A percentile compares a stretch with the other conserved stretches of the same genome.
Evolutionary conservation across 1,139 yeast genomes (phyloP).

Genomic region (Suhomyces maxii): DNA sequence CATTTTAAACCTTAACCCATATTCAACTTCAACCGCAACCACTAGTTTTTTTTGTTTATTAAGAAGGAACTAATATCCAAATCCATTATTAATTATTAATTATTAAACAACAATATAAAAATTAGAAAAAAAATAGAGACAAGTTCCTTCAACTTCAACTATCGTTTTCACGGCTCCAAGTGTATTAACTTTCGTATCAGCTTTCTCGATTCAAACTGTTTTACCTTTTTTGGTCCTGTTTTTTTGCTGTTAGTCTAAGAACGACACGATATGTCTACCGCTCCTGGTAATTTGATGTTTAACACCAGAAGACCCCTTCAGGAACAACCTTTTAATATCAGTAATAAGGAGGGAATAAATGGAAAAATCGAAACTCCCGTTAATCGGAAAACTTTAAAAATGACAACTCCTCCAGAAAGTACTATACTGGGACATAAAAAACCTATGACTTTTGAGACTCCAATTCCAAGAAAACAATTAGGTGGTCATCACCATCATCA

Average conservation of each 20-base stretch:
- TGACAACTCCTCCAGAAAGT: constrained; percentile 41
- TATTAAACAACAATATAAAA: too few species aligned
- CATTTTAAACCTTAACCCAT: not conserved
- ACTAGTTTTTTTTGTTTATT: too few species aligned
- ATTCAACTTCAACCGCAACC: too few species aligned
- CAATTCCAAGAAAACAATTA: constrained; percentile 12
- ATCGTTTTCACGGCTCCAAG: not conserved
- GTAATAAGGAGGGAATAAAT: constrained; percentile 5
- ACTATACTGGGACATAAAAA: constrained; percentile 10
- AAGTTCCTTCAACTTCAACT: too few species aligned
- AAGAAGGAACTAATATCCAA: too few species aligned
- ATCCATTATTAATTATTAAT: too few species aligned
- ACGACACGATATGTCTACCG: constrained; percentile 9
- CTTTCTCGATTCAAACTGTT: not conserved
- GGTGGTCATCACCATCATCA: not conserved
- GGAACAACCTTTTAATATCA: constrained; percentile 14
- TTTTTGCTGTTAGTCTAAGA: not conserved
- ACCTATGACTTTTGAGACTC: constrained; percentile 19
- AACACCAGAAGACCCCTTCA: constrained; percentile 19
- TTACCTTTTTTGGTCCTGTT: not conserved
- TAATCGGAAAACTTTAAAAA: constrained; percentile 20
- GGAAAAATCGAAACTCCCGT: constrained; percentile 21
- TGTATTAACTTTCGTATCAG: not conserved
- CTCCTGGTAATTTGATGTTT: constrained; percentile 11
- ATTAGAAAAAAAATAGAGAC: too few species aligned